Evolutionary conservation across 306 rosid genomes (phyloP).

Genomic region (Cyclanthera cordifolia): DNA sequence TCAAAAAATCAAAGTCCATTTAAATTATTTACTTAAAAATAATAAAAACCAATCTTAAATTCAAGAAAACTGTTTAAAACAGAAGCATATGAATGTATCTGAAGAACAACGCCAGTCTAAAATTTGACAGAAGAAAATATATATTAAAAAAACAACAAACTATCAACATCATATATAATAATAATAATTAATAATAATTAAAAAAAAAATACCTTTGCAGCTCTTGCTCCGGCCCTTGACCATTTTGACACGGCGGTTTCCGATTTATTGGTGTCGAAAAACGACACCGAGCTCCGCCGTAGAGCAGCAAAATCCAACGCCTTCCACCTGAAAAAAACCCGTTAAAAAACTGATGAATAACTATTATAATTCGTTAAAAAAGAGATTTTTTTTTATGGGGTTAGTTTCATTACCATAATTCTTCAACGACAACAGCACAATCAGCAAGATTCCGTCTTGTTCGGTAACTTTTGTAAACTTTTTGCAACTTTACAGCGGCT

Average conservation of each 20-base stretch:
- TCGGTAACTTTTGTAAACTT: slow-evolving; percentile 58
- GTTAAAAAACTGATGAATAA: not conserved
- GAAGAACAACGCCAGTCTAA: not conserved
- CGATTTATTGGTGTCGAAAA: slow-evolving; percentile 43
- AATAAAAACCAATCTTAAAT: not conserved
- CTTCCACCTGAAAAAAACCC: slow-evolving; percentile 52
- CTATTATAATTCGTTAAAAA: not conserved
- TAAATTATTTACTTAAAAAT: not conserved
- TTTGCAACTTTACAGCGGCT: slow-evolving; percentile 63
- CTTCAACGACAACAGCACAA: slow-evolving; percentile 74
- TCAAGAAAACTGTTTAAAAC: not conserved
- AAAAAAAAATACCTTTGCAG: slow-evolving; percentile 55
- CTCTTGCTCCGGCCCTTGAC: slow-evolving; percentile 66
- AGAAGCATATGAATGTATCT: not conserved
- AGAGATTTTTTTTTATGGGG: not conserved
- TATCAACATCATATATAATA: not conserved
- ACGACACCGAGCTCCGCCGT: slow-evolving; percentile 36
- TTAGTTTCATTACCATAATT: slow-evolving; percentile 48
- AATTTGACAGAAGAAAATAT: not conserved
- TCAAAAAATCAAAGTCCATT: not conserved
- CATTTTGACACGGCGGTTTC: slow-evolving; percentile 64
- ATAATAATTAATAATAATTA: not conserved
- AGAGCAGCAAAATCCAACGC: slow-evolving; percentile 59
- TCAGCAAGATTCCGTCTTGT: slow-evolving; percentile 69
- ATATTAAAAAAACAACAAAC: not conserved